Evolutionary conservation across 148 eudicot species (phyloP).

Genomic region (Rhododendron kiyosumense): DNA sequence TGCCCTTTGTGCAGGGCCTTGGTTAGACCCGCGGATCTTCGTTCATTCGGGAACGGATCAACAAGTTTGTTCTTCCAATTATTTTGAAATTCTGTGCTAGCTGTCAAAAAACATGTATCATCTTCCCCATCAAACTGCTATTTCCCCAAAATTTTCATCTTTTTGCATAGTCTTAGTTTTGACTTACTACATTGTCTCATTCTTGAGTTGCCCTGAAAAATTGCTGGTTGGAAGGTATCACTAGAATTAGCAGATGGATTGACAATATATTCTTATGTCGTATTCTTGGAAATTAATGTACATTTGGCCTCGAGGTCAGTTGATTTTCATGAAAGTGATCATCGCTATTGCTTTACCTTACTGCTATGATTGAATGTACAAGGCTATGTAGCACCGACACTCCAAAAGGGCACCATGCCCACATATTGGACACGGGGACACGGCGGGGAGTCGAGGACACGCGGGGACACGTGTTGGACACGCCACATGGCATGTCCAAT

Average conservation of each 20-base stretch:
- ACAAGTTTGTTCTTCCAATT: conserved; percentile 72
- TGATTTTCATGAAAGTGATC: neutral
- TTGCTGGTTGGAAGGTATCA: neutral
- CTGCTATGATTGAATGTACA: no score
- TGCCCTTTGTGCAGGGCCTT: conserved; percentile 56
- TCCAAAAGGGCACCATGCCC: no score
- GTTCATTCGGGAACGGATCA: conserved; percentile 75
- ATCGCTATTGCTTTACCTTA: no score
- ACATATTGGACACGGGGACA: no score
- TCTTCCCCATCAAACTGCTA: no score
- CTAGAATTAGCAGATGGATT: neutral
- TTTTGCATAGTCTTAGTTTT: no score
- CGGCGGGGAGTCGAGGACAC: no score
- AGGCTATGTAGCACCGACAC: neutral
- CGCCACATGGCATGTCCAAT: no score
- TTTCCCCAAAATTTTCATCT: no score
- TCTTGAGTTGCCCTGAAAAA: neutral
- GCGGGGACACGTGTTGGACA: no score
- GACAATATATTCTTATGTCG: neutral
- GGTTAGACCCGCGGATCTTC: conserved; percentile 83
- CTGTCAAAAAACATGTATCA: no score
- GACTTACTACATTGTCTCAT: neutral
- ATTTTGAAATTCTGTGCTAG: conserved; percentile 25
- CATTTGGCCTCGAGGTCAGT: no score
- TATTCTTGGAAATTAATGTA: neutral